These are phyloP conservation scores for Wickerhamomyces bisporus DNA, from an alignment of 805 yeast genomes.

Conservation along the genomic window DNA sequence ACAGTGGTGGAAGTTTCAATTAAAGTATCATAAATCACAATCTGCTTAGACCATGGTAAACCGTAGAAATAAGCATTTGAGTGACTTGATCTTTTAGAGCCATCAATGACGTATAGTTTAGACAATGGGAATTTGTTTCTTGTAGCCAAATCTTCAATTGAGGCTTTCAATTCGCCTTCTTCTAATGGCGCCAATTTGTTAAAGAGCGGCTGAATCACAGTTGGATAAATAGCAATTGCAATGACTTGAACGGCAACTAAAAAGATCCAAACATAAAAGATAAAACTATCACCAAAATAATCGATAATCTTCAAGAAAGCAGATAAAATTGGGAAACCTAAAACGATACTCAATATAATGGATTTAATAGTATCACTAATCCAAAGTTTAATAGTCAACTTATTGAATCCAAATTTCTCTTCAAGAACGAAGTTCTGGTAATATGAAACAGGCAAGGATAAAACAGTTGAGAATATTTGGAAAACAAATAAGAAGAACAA, in stretches of 20 bases:
- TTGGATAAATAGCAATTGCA: constrained; percentile 73
- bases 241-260: constrained; percentile 67
- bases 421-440: constrained; percentile 85
- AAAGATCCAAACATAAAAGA: constrained; percentile 73
- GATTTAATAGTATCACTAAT: constrained; percentile 65
- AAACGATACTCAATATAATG: constrained; percentile 41
- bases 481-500: constrained; percentile 55
- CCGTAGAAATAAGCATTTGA: constrained; percentile 97
- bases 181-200: constrained; percentile 87
- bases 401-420: constrained; percentile 91
- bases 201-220: constrained; percentile 86
- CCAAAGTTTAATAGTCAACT: constrained; percentile 71
- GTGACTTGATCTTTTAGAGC: constrained; percentile 94
- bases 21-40: constrained; percentile 89
- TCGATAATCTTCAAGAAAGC: constrained; percentile 78
- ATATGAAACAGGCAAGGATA: constrained; percentile 64
- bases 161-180: constrained; percentile 79
- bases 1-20: constrained; percentile 69
- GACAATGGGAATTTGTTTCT: constrained; percentile 80
- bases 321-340: constrained; percentile 72
- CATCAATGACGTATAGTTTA: constrained; percentile 85
- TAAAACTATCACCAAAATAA: constrained; percentile 73
- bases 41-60: constrained; percentile 94
- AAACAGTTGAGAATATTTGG: constrained; percentile 43
- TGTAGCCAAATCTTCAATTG: constrained; percentile 75